These are phyloP conservation scores for Chrysosporium queenslandicum DNA, from an alignment of 2,329 filamentous ascomycete species.

Conservation along the genomic window DNA sequence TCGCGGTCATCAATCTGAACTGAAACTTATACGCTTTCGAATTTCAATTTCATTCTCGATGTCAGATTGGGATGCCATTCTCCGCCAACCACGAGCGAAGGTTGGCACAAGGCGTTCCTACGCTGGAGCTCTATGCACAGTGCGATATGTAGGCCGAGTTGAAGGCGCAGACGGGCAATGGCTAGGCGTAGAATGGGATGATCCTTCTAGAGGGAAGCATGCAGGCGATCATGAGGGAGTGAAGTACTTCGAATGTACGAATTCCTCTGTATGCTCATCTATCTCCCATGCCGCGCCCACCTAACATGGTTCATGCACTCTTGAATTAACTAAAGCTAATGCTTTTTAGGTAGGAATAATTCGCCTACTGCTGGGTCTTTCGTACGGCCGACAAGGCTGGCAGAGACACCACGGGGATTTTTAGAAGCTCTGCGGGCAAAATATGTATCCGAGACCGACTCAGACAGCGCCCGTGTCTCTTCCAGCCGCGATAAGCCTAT, in stretches of 20 bases:
- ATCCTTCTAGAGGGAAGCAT: slow-evolving; percentile 76
- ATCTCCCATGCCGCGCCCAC: no score
- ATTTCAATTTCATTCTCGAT: neutral
- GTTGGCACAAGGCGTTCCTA: slow-evolving; percentile 62
- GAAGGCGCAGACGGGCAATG: slow-evolving; percentile 66
- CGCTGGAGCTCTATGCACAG: slow-evolving; percentile 65
- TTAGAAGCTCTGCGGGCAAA: slow-evolving; percentile 71
- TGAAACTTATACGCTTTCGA: no score
- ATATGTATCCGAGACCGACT: slow-evolving; percentile 57
- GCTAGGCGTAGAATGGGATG: slow-evolving; percentile 97
- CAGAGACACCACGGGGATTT: slow-evolving; percentile 62
- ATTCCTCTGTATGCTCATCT: neutral
- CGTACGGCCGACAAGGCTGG: slow-evolving; percentile 62
- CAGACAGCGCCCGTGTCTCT: no score
- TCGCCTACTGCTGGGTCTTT: slow-evolving; percentile 72
- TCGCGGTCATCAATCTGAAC: no score
- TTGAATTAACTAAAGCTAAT: slow-evolving; percentile 16
- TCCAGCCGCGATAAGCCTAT: slow-evolving; percentile 42
- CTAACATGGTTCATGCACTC: no score
- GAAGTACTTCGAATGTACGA: slow-evolving; percentile 70
- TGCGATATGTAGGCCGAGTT: slow-evolving; percentile 72
- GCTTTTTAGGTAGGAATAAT: slow-evolving; percentile 46
- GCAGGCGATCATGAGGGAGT: slow-evolving; percentile 69
- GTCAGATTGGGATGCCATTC: neutral
- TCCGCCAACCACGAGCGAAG: neutral